Base-by-base conservation (phyloP, 495 filamentous ascomycete genomes). In the Bryoglossum gracile region DNA sequence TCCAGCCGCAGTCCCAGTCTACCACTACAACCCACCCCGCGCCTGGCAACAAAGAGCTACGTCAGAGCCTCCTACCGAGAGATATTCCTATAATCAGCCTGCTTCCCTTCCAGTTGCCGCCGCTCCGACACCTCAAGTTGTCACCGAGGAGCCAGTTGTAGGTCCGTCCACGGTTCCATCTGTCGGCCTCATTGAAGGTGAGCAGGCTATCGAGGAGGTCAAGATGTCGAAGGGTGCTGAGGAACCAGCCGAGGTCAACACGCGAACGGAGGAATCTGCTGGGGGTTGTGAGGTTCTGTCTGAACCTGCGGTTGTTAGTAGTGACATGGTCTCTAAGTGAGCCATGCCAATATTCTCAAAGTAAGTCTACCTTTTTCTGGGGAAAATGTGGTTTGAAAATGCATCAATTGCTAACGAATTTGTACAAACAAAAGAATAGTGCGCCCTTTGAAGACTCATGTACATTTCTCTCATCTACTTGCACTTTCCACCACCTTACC, bases 401-500 rank as follows among this genome's bases (percentile, higher is more conserved):
- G n/a, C n/a, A n/a, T n/a, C n/a, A n/a, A 48, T 50, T 56, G 46
- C 53, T 56, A 56, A 56, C 50, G 50, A 53, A 39, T 43, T 56
- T 54, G 42, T 55, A 53, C 53, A 56, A 51, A 53, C 49, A 60
- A 18, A 53, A 47, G 47, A 56, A 60, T 22, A 43, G n/a, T 50
- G 42, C 43, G 44, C 38, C n/a, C n/a, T n/a, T n/a, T n/a, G n/a
- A n/a, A n/a, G n/a, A n/a, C n/a, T n/a, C 44, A 48, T 55, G 53
- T 60, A 60, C 53, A 60, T 36, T n/a, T 28, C n/a, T 16, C 23
- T 26, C 28, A 14, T 43, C n/a, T 30, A 21, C 40, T 41, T 13
- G 19, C 46, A 40, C 32, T 17, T 42, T 34, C 40, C 46, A 18
- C 43, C 13, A 9, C 24, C 58, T 59, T 78, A 84, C 65, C 80